Evolutionary conservation across 306 rosid genomes (phyloP), one percentile per base, ranked within the genome.

Genomic region (Sphenostylis stenocarpa): DNA sequence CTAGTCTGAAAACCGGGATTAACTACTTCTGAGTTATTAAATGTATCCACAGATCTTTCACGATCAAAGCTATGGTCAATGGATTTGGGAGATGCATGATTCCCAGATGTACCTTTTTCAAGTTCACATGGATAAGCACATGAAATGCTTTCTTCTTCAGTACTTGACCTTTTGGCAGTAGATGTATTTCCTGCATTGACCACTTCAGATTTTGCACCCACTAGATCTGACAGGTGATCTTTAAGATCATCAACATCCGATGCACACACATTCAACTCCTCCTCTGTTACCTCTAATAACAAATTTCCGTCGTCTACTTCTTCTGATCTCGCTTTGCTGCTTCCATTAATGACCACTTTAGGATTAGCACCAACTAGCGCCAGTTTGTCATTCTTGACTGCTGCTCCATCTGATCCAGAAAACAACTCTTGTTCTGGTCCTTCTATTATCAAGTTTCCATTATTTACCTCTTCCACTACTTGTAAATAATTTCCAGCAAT

Each of bases 1-100:
- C 85, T 84, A 58, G 84, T 79, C 84, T 92, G 89, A 45, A 86
- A 75, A 84, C 77, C 66, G 14, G 72, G 83, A 85, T 73, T 65
- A 66, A 77, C 77, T 43, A 67, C 71, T 21, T 85, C 88, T 55
- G 72, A 24, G 34, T 72, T 34, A 60, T 70, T 88, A 80, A 58
- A 78, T 51, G 72, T 64, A 80, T 80, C 85, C 23, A 48, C 79
- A 73, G 93, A 84, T 19, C 77, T 77, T 77, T 20, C 24, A 62
- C 5, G 80, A 10, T 72, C 82, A 65, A 73, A 79, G 43, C 72
- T 79, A 31, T 16, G 74, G 44, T 19, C 64, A 68, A 48, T 77
- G 76, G 20, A 62, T 75, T 45, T 13, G 49, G 77, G 85, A 85
- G 82, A 76, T 63, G 56, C 57, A 53, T 34, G 78, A 66, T 76